Evolutionary conservation across 2,329 filamentous ascomycete genomes (phyloP), one percentile per base, ranked within the genome.

Genomic region (Venturia effusa): DNA sequence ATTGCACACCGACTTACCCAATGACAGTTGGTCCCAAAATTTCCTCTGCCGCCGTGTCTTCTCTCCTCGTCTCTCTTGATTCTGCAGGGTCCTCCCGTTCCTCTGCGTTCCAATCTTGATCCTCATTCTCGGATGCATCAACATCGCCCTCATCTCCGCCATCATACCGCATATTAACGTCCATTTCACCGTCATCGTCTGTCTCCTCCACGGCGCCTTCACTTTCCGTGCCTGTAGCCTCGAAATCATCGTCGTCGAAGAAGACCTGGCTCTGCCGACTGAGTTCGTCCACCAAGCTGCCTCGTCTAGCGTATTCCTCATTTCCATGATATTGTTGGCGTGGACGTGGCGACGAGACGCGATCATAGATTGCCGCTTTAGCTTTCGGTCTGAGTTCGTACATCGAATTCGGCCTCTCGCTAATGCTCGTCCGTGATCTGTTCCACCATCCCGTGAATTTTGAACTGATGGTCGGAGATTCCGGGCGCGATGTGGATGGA

Each of bases 201-300:
- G 37, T 43, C 19, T 64, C 62, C n/a, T 40, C 51, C 32, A 40
- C 45, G 17, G 27, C 61, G 2, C 51, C 61, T 57, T 64, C 62
- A 51, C 51, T 61, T 19, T 54, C 62, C 13, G 51, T 57, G 27
- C 51, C 51, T 10, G 51, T 57, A 30, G 51, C 51, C 11, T 61
- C 63, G 39, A 62, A 64, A 48, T 61, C 59, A 32, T 64, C 57
- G 63, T 80, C 78, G 66, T 79, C 78, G 61, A 76, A 76, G 67
- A 81, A 79, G 0, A 80, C 79, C 19, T 75, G 70, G 62, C 75
- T 78, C 67, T 80, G 79, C 61, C 78, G 67, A 45, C 74, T 71
- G 1, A 81, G 63, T 69, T 81, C 79, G 39, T 75, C 72, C 61
- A 80, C 67, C 17, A 78, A 71, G 61, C 72, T 75, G 5, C 71